Evolutionary conservation across 2,329 filamentous ascomycete species (phyloP).

Genomic region (Neonectria punicea): DNA sequence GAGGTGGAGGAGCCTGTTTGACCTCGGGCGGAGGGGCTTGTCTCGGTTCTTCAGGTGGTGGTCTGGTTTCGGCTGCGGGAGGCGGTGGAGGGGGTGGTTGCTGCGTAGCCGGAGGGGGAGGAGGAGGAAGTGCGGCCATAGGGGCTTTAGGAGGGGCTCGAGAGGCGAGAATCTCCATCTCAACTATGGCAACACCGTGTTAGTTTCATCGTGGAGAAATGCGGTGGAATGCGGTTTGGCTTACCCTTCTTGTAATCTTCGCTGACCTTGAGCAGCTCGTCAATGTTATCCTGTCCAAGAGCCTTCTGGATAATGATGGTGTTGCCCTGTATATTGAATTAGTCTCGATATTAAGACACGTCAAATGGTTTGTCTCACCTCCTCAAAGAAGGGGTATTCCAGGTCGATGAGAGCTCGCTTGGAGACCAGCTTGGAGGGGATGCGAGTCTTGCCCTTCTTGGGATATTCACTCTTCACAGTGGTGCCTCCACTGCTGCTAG

Average conservation of each 20-base stretch:
- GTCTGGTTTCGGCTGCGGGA: slow-evolving; percentile 28
- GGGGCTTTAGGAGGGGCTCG: slow-evolving; percentile 14
- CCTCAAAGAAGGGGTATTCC: slow-evolving; percentile 87
- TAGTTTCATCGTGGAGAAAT: neutral
- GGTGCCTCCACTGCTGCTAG: slow-evolving; percentile 60
- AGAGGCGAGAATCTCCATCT: slow-evolving; percentile 31
- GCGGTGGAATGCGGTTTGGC: slow-evolving; percentile 28
- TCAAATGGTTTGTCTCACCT: slow-evolving; percentile 64
- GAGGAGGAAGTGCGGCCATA: slow-evolving; percentile 47
- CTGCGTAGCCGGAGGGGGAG: slow-evolving; percentile 36
- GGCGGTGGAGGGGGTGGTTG: slow-evolving; percentile 53
- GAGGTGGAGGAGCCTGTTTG: neutral
- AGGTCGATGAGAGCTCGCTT: slow-evolving; percentile 84
- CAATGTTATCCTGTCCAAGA: slow-evolving; percentile 89
- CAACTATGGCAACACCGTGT: slow-evolving; percentile 16
- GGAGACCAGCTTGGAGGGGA: slow-evolving; percentile 83
- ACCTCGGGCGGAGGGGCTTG: slow-evolving; percentile 25
- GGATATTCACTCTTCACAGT: slow-evolving; percentile 72
- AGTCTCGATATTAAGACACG: neutral
- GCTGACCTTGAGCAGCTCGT: slow-evolving; percentile 85
- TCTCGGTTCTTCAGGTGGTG: slow-evolving; percentile 35
- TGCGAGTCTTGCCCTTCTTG: slow-evolving; percentile 89
- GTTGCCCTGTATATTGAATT: slow-evolving; percentile 67
- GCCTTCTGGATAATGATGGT: slow-evolving; percentile 86
- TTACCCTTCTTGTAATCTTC: slow-evolving; percentile 76